A percentile compares a stretch with the other conserved stretches of the same genome.
Conservation (phyloP, 2,329 filamentous ascomycete species). For the Alternaria dauci region DNA sequence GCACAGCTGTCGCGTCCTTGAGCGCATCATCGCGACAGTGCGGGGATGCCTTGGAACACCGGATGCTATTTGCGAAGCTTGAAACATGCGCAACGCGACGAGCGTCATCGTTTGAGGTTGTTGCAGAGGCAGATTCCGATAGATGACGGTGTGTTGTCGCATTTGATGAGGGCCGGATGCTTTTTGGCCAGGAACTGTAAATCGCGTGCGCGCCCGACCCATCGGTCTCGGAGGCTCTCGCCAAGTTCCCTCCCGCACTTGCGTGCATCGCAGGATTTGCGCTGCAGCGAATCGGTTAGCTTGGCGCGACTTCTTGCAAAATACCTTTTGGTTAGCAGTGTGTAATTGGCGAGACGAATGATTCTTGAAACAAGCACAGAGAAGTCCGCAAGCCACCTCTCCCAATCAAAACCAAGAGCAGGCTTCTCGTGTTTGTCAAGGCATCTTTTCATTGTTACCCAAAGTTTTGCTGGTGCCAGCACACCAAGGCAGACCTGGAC, state of each 20-base stretch:
- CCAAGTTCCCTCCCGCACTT: conserved; percentile 11
- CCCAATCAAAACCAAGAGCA: background rate
- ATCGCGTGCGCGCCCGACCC: conserved; percentile 13
- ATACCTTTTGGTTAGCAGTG: background rate
- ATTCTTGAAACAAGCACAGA: conserved; percentile 1
- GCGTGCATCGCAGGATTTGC: background rate
- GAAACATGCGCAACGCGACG: conserved; percentile 9
- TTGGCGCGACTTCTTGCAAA: background rate
- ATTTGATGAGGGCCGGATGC: background rate
- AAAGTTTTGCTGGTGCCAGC: conserved; percentile 22
- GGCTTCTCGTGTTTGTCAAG: background rate
- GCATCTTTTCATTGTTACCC: background rate
- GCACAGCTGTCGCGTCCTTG: conserved; percentile 11
- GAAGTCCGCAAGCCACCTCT: background rate
- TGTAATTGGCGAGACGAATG: background rate
- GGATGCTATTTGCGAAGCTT: background rate
- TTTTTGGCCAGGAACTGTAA: background rate
- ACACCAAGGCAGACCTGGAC: conserved; percentile 4
- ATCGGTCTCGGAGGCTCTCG: conserved; percentile 10
- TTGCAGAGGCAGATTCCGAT: background rate
- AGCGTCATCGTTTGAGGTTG: conserved; percentile 2
- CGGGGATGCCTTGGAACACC: conserved; percentile 9
- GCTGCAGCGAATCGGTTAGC: conserved; percentile 10
- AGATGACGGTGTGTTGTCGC: conserved; percentile 1
- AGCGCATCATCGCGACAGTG: background rate